phyloP scores from a whole-genome alignment of 2,329 filamentous ascomycete species.

The Ophioceras dolichostomum region DNA sequence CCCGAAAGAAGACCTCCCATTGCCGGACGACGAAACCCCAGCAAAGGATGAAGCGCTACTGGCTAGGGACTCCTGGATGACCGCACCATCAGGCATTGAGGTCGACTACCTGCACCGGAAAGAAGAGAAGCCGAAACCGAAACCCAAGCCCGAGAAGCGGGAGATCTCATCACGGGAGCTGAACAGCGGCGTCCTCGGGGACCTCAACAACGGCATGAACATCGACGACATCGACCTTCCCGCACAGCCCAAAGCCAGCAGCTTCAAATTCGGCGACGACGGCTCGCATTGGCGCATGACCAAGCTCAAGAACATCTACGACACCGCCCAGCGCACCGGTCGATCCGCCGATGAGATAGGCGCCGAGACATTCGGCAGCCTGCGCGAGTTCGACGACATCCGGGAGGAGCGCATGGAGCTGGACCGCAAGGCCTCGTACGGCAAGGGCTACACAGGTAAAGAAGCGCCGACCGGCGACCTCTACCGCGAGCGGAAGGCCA shows the following conservation, averaged over 20 bases:
- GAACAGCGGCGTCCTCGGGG: constrained; percentile 53
- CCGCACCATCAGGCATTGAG: constrained; percentile 67
- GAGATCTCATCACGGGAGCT: constrained; percentile 71
- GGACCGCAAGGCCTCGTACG: constrained; percentile 72
- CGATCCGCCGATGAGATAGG: constrained; percentile 72
- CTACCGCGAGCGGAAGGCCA: constrained; percentile 52
- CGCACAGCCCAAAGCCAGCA: constrained; percentile 43
- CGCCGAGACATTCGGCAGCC: constrained; percentile 64
- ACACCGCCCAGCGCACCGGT: constrained; percentile 60
- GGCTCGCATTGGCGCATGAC: constrained; percentile 96
- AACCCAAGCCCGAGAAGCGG: constrained; percentile 42
- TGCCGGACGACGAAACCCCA: constrained; percentile 36
- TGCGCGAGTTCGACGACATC: constrained; percentile 83
- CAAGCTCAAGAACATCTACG: constrained; percentile 78
- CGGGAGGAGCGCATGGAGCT: constrained; percentile 88
- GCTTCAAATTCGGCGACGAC: constrained; percentile 78
- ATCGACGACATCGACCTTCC: constrained; percentile 39
- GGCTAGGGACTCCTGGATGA: constrained; percentile 89
- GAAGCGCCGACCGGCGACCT: constrained; percentile 82
- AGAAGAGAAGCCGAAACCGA: constrained; percentile 36
- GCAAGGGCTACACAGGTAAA: constrained; percentile 71
- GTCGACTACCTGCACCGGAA: constrained; percentile 71
- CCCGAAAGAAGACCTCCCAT: constrained; percentile 35
- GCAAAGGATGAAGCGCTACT: constrained; percentile 19
- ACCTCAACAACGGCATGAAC: constrained; percentile 42